These are phyloP conservation scores for Herpetomonas samuelpessoai DNA, from an alignment of 208 protist genomes.

Conservation along the genomic window DNA sequence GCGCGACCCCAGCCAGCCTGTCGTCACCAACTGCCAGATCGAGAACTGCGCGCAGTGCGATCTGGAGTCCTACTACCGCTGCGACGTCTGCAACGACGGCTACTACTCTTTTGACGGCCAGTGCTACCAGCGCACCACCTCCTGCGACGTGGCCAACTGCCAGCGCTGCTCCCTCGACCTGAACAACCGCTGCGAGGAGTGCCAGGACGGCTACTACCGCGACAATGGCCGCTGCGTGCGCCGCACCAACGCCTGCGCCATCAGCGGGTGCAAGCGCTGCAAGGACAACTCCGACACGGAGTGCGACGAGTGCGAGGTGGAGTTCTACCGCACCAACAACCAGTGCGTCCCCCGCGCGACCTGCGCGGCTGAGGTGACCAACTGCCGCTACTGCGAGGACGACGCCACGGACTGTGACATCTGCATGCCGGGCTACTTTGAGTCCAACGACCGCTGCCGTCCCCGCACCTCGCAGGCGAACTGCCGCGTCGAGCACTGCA, in stretches of 20 bases:
- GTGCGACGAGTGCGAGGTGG: background rate
- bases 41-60: background rate
- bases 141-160: background rate
- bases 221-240: background rate
- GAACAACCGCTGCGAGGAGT: background rate
- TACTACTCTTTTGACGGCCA: background rate
- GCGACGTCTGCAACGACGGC: background rate
- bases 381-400: background rate
- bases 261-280: background rate
- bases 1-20: no score
- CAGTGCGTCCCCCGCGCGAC: background rate
- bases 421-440: background rate
- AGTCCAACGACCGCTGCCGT: background rate
- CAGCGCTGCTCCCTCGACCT: background rate
- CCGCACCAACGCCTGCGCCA: background rate
- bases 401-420: background rate
- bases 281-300: background rate
- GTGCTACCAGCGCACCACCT: background rate
- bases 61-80: background rate
- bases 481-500: background rate
- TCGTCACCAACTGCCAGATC: background rate
- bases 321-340: background rate
- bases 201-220: background rate
- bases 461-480: background rate
- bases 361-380: background rate